These are phyloP conservation scores for Russula abietina DNA, from an alignment of 768 basidiomycete genomes.

Conservation along the genomic window DNA sequence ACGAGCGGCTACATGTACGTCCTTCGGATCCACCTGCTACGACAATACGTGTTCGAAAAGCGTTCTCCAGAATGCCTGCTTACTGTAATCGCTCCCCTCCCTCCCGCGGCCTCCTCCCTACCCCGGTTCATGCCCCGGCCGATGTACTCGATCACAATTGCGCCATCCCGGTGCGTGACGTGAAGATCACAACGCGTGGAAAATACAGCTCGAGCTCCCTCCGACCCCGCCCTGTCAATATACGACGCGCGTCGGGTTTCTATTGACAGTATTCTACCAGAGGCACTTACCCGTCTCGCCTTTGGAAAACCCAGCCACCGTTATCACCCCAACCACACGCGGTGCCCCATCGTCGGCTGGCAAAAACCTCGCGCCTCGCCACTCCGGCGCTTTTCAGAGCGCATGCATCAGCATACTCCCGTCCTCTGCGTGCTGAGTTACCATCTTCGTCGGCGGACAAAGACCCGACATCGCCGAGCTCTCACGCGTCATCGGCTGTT, in stretches of 20 bases:
- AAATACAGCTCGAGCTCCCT: constrained; percentile 12
- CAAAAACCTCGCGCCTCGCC: constrained; percentile 17
- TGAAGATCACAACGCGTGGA: constrained; percentile 7
- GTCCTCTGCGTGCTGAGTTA: constrained; percentile 15
- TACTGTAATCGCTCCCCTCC: no score
- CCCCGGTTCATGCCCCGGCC: no score
- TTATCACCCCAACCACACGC: background rate
- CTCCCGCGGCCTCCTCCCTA: no score
- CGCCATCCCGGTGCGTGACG: constrained; percentile 10
- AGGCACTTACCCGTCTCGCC: constrained; percentile 12
- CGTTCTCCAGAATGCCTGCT: no score
- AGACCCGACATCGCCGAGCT: constrained; percentile 29
- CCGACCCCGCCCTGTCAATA: constrained; percentile 16
- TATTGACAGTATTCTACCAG: constrained; percentile 11
- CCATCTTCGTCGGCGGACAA: constrained; percentile 9
- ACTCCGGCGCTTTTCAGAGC: constrained; percentile 20
- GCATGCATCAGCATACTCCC: constrained; percentile 2
- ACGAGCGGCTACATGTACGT: no score
- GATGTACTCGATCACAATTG: no score
- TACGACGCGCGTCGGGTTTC: constrained; percentile 22
- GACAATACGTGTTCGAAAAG: no score
- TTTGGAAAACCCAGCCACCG: constrained; percentile 12
- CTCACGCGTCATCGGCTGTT: constrained; percentile 30
- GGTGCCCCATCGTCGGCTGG: constrained; percentile 8
- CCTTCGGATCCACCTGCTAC: no score